These are phyloP conservation scores for Penicillium crystallinum DNA, from an alignment of 495 filamentous ascomycete genomes.

Conservation along the genomic window DNA sequence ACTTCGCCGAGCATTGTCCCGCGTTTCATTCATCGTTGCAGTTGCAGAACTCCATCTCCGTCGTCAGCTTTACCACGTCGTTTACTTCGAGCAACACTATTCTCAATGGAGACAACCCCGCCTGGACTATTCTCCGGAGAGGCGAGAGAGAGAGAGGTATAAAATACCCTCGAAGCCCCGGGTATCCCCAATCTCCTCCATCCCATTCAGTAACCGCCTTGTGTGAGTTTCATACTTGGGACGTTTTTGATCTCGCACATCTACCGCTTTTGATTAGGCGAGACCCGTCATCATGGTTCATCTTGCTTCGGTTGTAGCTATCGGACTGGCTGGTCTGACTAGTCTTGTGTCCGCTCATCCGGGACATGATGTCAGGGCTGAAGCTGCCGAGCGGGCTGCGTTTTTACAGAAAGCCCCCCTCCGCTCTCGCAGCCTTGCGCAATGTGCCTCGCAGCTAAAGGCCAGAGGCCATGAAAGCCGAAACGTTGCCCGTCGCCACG, in stretches of 20 bases:
- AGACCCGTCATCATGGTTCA: constrained; percentile 11
- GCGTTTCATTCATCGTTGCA: constrained; percentile 4
- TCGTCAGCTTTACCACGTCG: constrained; percentile 1
- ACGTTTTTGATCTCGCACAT: neutral
- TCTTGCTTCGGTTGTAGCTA: constrained; percentile 11
- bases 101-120: neutral
- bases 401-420: constrained; percentile 32
- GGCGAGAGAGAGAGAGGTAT: neutral
- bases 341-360: constrained; percentile 37
- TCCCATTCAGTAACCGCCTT: neutral
- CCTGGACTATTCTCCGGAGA: neutral
- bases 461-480: constrained; percentile 44
- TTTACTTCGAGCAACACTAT: neutral
- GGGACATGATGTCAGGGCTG: constrained; percentile 43
- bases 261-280: neutral
- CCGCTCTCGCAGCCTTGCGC: constrained; percentile 37
- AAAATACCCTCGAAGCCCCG: neutral
- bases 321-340: constrained; percentile 15
- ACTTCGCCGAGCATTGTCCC: constrained; percentile 1
- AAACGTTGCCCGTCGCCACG: constrained; percentile 41
- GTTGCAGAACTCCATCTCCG: neutral
- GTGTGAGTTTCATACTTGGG: neutral
- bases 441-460: constrained; percentile 46
- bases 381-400: constrained; percentile 40
- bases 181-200: neutral